These are phyloP conservation scores for Chenopodium formosanum DNA, from an alignment of 148 eudicot species.

Conservation along the genomic window DNA sequence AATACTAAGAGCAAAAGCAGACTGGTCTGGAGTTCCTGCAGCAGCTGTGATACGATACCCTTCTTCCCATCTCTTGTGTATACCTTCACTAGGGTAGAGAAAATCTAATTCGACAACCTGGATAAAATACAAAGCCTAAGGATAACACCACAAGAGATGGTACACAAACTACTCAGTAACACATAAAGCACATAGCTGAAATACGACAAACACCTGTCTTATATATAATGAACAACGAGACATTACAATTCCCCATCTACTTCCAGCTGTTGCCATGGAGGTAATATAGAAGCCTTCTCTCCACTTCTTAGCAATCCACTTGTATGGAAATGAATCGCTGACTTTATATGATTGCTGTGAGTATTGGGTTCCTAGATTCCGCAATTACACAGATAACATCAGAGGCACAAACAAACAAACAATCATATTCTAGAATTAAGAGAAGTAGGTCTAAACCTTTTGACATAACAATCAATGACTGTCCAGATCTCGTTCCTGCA, in stretches of 20 bases:
- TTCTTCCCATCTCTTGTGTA: conserved; percentile 80
- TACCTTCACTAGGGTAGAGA: conserved; percentile 92
- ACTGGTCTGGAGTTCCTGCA: conserved; percentile 80
- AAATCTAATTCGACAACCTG: conserved; percentile 95
- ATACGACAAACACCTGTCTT: conserved; percentile 1
- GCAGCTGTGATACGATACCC: conserved; percentile 89
- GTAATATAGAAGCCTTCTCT: conserved; percentile 86
- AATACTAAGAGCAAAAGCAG: conserved; percentile 74
- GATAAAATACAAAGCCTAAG: neutral
- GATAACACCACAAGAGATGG: neutral
- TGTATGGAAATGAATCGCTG: conserved; percentile 85
- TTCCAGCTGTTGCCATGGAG: conserved; percentile 90
- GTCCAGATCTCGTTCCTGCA: conserved; percentile 77
- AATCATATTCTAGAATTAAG: neutral
- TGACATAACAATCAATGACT: conserved; percentile 87
- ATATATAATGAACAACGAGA: conserved; percentile 50
- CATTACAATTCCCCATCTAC: conserved; percentile 90
- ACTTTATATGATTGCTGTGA: conserved; percentile 94
- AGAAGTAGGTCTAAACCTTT: conserved; percentile 42
- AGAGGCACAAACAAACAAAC: neutral
- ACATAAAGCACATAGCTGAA: neutral
- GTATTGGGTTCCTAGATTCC: conserved; percentile 61
- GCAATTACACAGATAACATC: neutral
- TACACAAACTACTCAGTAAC: neutral
- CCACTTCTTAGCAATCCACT: conserved; percentile 95